Evolutionary conservation across 768 basidiomycete species (phyloP).

Genomic region (Candolleomyces efflorescens): DNA sequence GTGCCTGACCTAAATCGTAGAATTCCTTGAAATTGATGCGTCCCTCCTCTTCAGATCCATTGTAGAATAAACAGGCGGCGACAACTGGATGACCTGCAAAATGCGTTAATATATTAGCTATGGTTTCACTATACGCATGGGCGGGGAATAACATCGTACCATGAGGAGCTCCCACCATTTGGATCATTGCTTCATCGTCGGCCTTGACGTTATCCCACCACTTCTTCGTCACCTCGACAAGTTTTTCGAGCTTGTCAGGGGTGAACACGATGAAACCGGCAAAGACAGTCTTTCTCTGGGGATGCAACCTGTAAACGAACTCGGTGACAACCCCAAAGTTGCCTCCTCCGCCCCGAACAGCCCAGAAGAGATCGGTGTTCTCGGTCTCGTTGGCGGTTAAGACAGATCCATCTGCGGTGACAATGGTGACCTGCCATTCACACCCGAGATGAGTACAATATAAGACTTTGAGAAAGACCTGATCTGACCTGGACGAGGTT

Average conservation of each 20-base stretch:
- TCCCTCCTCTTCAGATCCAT: conserved; percentile 48
- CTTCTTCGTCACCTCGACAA: conserved; percentile 26
- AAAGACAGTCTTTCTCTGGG: conserved; percentile 47
- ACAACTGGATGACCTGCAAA: conserved; percentile 29
- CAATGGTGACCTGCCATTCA: conserved; percentile 34
- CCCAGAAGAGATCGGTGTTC: conserved; percentile 48
- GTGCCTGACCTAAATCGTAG: conserved; percentile 36
- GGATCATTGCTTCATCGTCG: conserved; percentile 32
- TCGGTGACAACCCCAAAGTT: conserved; percentile 58
- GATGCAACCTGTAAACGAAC: conserved; percentile 45
- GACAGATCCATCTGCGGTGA: conserved; percentile 40
- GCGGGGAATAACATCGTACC: too few species aligned
- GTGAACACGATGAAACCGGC: conserved; percentile 37
- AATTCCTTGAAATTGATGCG: conserved; percentile 39
- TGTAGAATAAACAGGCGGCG: conserved; percentile 37
- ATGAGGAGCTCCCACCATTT: conserved; percentile 19
- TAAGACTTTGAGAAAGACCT: background rate
- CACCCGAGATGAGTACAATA: background rate
- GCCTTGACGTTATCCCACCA: conserved; percentile 35
- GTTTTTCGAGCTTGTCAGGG: conserved; percentile 21
- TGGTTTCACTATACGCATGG: too few species aligned
- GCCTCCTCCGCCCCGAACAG: conserved; percentile 46
- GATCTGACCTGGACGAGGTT: conserved; percentile 35
- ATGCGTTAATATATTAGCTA: background rate
- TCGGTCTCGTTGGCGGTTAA: conserved; percentile 31